Evolutionary conservation across 176 grass and related monocot species (phyloP), one percentile per base, ranked within the genome.

Genomic region (Rhynchospora breviuscula): DNA sequence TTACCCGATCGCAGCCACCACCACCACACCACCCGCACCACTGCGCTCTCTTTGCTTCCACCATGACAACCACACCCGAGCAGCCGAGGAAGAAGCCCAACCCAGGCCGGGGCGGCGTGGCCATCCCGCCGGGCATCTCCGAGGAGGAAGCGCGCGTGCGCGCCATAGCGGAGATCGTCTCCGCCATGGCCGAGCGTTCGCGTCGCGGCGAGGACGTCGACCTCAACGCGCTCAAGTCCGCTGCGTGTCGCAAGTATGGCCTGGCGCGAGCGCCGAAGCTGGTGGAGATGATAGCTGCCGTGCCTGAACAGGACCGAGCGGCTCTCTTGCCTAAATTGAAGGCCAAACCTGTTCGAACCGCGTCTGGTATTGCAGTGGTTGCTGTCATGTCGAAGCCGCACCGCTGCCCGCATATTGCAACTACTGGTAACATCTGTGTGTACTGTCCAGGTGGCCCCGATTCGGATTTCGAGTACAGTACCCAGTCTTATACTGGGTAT

Each of bases 311-410:
- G 40, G 96, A 99, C 91, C 93, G 93, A 13, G 88, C 88, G 8
- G 86, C 91, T 49, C 91, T 99, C 61, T 90, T 95, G 35, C 93
- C 96, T 29, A 84, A 92, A 81, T 59, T 99, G 63, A 93, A 93
- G n/a, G 96, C 96, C 63, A 99, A 99, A 88, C 93, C 96, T 33
- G 93, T 99, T 83, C 92, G 96, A 45, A 99, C 96, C 66, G 93
- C 96, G 4, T 95, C 93, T 10, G 96, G 93, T 15, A 99, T 99
- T 85, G 93, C 93, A 26, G 96, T 99, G 8, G 96, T 99, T 70
- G 93, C 96, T 75, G 93, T 99, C n/a, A 99, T 99, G 96, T 95
- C 93, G 47, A 99, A 99, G 91, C 96, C 96, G 59, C 96, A 99
- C 61, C 68, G 93, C 9, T 99, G 96, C 71, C 96, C 96, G 5